Evolutionary conservation across 169 alveolate genomes (phyloP).

Genomic region (Plasmodium gonderi): DNA sequence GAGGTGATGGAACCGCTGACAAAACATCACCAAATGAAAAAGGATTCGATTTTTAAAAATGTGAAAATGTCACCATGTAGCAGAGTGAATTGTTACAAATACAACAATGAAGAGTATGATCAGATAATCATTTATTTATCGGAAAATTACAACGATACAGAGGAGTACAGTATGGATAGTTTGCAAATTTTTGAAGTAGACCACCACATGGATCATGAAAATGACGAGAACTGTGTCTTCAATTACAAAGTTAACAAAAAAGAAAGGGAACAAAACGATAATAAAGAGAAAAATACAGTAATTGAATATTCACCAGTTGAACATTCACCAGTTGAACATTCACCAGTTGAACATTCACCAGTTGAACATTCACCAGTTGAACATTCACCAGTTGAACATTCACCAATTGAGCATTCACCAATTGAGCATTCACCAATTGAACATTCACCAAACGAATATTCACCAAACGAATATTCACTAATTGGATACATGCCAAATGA

Average conservation of each 20-base stretch:
- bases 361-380: too few species aligned
- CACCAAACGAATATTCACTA: conserved; percentile 7
- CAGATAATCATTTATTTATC: conserved; percentile 21
- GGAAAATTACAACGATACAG: neutral
- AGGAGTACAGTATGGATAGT: neutral
- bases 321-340: too few species aligned
- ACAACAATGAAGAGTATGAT: conserved; percentile 65
- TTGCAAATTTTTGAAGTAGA: conserved; percentile 7
- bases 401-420: too few species aligned
- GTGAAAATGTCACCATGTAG: neutral
- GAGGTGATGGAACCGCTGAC: neutral
- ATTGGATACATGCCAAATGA: conserved; percentile 68
- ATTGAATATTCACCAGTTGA: too few species aligned
- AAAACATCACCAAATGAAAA: too few species aligned
- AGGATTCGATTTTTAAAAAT: neutral
- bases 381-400: too few species aligned
- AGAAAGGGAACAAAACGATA: too few species aligned
- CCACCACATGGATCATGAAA: neutral
- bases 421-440: too few species aligned
- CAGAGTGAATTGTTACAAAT: conserved; percentile 15
- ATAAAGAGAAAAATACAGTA: too few species aligned
- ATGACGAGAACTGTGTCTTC: too few species aligned
- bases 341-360: too few species aligned
- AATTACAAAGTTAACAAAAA: too few species aligned
- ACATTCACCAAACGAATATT: neutral